A percentile compares a stretch with the other conserved stretches of the same genome.
These are phyloP conservation scores for Cerioporus squamosus DNA, from an alignment of 1,284 basidiomycete species.

Conservation along the genomic window DNA sequence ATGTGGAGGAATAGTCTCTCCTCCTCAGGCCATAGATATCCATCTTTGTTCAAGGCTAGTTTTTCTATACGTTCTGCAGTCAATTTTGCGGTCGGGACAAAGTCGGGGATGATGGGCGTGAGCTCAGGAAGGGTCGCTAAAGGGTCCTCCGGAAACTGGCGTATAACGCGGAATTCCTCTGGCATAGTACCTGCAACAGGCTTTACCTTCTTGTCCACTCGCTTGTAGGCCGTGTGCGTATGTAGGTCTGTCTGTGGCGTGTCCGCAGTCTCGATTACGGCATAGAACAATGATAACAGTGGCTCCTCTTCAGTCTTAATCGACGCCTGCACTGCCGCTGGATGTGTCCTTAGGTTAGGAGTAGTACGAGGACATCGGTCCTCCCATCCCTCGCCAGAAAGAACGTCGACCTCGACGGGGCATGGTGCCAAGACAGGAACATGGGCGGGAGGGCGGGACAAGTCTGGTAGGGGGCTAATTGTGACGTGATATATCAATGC, in stretches of 20 bases:
- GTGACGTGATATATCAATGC: no score
- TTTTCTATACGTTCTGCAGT: constrained; percentile 22
- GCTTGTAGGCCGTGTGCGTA: constrained; percentile 24
- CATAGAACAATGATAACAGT: no score
- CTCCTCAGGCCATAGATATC: constrained; percentile 37
- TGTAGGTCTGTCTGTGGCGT: neutral
- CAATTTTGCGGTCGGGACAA: constrained; percentile 14
- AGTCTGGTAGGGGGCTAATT: no score
- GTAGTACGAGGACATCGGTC: no score
- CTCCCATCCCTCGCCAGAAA: no score
- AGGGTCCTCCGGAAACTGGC: constrained; percentile 24
- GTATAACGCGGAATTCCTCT: constrained; percentile 21
- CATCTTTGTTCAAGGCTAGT: constrained; percentile 27
- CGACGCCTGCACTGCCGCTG: no score
- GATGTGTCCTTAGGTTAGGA: no score
- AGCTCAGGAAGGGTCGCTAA: constrained; percentile 13
- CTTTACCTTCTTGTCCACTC: constrained; percentile 28
- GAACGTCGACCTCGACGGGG: no score
- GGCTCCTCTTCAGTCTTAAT: no score
- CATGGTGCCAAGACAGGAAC: no score
- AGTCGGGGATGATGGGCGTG: constrained; percentile 22
- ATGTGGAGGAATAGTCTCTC: constrained; percentile 35
- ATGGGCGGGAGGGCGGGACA: no score
- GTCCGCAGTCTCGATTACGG: no score
- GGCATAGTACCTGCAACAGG: constrained; percentile 30